Base-by-base conservation (phyloP, 441 rosid genomes). In the Gossypium trilobum region DNA sequence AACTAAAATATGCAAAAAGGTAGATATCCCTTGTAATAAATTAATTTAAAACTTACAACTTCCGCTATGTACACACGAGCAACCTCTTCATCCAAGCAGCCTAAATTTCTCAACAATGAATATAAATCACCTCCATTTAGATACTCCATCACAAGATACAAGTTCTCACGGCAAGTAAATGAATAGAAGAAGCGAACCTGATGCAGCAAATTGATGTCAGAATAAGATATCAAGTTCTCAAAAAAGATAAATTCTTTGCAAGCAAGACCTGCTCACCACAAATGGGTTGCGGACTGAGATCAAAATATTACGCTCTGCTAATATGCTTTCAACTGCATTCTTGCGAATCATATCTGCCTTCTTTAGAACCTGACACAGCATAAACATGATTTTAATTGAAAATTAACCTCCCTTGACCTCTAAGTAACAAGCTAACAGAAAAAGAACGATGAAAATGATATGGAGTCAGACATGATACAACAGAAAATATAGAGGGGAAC, bases 321-420 rank as follows among this genome's bases (percentile, higher is more conserved):
- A 80, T 78, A 95, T 95, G 77, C 99, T 95, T 87, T 95, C 99
- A 74, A 95, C 99, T 62, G 99, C 99, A 87, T 95, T 95, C 85
- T 95, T 95, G 36, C 99, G 97, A 59, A 89, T 87, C 96, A 91
- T 95, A 83, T 95, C 99, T 65, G 99, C 98, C 81, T 92, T 95
- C 78, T 90, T 95, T 65, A 95, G 89, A 78, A 95, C 98, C 99
- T 95, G 90, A 66, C 73, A 80, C 44, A 48, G 61, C 57, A 74
- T 23, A 57, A 75, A 33, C 22, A 68, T 69, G 17, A 61, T 11
- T 77, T 58, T 46, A 79, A 51, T 58, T 67, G 14, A 63, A 59
- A 71, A 6, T 48, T 6, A 27, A 54, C 19, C 42, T 55, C 70
- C 23, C 8, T 9, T 33, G 59, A 22, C 68, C 44, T 16, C 52